phyloP scores from a whole-genome alignment of 2,329 filamentous ascomycete genomes.

The Truncatella angustata region DNA sequence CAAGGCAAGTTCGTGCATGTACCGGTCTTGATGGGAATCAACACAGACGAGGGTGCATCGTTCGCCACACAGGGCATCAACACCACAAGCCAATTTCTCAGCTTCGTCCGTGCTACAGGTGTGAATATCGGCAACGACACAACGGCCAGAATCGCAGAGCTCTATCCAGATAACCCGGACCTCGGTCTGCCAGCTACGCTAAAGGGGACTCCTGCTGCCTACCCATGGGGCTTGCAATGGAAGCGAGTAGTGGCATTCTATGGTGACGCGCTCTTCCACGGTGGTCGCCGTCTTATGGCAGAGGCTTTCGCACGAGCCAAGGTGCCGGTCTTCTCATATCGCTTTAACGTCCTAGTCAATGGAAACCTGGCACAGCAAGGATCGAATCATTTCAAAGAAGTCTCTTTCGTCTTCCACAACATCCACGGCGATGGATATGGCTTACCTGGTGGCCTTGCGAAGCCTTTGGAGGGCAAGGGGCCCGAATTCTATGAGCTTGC shows the following conservation, averaged over 20 bases:
- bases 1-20: constrained; percentile 28
- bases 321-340: constrained; percentile 44
- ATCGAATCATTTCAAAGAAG: constrained; percentile 47
- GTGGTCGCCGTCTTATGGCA: constrained; percentile 41
- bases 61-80: constrained; percentile 55
- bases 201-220: constrained; percentile 23
- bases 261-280: constrained; percentile 46
- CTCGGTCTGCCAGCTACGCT: constrained; percentile 41
- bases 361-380: constrained; percentile 35
- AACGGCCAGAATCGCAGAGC: constrained; percentile 39
- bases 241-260: constrained; percentile 42
- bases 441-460: no score
- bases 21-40: constrained; percentile 32
- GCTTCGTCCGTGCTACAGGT: not conserved
- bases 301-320: constrained; percentile 35
- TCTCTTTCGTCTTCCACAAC: constrained; percentile 49
- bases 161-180: constrained; percentile 48
- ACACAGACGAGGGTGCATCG: constrained; percentile 38
- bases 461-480: constrained; percentile 33
- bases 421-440: constrained; percentile 46
- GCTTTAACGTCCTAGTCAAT: constrained; percentile 45
- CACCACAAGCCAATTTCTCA: constrained; percentile 49
- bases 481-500: constrained; percentile 38
- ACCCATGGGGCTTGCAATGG: constrained; percentile 42
- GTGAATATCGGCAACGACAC: constrained; percentile 36